Evolutionary conservation across 2,329 filamentous ascomycete species (phyloP).

Genomic region (Xylariaceae sp.): DNA sequence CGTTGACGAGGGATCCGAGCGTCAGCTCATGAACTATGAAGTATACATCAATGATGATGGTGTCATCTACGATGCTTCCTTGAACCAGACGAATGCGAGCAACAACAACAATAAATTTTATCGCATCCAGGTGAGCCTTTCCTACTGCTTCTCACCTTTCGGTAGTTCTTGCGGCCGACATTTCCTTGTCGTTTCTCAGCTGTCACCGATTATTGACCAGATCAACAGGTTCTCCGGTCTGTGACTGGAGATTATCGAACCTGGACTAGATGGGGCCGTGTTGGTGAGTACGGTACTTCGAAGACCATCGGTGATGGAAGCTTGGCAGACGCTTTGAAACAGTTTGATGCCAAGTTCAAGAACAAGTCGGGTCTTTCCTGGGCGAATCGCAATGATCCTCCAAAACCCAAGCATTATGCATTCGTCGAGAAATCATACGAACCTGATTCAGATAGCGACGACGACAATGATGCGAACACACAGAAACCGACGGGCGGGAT

Average conservation of each 20-base stretch:
- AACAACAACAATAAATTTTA: constrained; percentile 84
- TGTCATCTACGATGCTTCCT: constrained; percentile 71
- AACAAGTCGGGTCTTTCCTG: constrained; percentile 57
- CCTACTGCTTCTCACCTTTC: background rate
- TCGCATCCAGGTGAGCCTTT: constrained; percentile 56
- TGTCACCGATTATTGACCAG: constrained; percentile 2
- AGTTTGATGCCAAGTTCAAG: constrained; percentile 60
- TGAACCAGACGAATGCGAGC: constrained; percentile 72
- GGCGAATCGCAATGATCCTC: constrained; percentile 48
- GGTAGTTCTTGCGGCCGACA: background rate
- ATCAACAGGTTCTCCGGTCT: constrained; percentile 41
- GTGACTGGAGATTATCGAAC: constrained; percentile 45
- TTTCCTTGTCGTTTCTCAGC: background rate
- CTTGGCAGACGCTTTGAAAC: constrained; percentile 41
- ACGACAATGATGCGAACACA: constrained; percentile 23
- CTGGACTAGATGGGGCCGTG: constrained; percentile 80
- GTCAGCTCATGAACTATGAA: constrained; percentile 33
- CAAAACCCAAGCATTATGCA: constrained; percentile 68
- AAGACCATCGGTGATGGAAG: constrained; percentile 40
- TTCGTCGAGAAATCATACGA: constrained; percentile 79
- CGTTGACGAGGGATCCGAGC: constrained; percentile 43
- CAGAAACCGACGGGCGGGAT: constrained; percentile 12
- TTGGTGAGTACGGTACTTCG: constrained; percentile 56
- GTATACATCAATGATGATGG: constrained; percentile 66
- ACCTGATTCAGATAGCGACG: constrained; percentile 49